Conservation (phyloP, 352 stramenopile species). For the Globisporangium sylvaticum region DNA sequence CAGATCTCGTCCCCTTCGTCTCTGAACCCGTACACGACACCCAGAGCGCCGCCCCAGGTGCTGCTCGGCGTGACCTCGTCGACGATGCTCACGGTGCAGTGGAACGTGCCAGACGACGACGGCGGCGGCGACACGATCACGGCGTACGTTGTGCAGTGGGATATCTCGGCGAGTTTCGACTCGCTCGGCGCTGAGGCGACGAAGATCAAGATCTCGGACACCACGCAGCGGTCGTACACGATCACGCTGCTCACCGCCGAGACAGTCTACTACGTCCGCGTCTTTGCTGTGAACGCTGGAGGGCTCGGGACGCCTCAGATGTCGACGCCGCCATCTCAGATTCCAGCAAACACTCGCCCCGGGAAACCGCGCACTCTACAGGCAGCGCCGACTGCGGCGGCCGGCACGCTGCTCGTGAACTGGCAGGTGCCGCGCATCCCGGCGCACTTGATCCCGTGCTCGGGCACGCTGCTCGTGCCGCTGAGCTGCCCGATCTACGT, state of each 20-base stretch:
- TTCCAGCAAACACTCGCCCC: conserved; percentile 50
- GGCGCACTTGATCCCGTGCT: conserved; percentile 65
- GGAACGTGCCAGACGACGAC: conserved; percentile 76
- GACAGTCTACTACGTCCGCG: conserved; percentile 85
- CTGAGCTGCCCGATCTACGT: conserved; percentile 53
- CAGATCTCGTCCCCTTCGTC: conserved; percentile 87
- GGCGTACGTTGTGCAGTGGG: conserved; percentile 91
- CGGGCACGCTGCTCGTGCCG: conserved; percentile 49
- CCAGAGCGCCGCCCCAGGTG: conserved; percentile 84
- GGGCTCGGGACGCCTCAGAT: conserved; percentile 56
- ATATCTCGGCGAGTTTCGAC: conserved; percentile 86
- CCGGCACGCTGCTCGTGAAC: conserved; percentile 42
- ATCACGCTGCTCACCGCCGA: conserved; percentile 82
- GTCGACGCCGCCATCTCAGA: conserved; percentile 39
- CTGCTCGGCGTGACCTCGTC: conserved; percentile 65
- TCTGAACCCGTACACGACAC: conserved; percentile 90
- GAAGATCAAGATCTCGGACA: conserved; percentile 52
- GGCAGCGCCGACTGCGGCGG: conserved; percentile 23
- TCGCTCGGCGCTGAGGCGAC: conserved; percentile 64
- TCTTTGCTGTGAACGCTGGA: conserved; percentile 73
- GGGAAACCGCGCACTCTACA: conserved; percentile 65
- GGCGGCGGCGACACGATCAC: conserved; percentile 89
- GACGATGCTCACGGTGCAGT: conserved; percentile 91
- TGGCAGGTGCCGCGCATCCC: conserved; percentile 68
- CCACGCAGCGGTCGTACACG: conserved; percentile 65